Conservation (phyloP, 805 yeast genomes). For the Candida odintsovae region DNA sequence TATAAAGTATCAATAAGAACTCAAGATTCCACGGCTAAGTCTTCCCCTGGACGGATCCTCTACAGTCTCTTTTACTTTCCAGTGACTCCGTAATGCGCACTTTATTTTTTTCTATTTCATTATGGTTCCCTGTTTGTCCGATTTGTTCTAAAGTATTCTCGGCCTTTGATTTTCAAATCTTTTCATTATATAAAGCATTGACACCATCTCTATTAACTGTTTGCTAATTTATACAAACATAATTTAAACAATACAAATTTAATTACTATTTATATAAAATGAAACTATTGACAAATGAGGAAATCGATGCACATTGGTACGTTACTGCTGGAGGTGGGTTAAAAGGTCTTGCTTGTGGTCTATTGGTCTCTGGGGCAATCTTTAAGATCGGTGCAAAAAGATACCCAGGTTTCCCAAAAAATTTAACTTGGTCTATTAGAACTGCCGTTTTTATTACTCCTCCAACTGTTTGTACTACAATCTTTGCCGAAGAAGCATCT, state of each 20-base stretch:
- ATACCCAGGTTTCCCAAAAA: constrained; percentile 37
- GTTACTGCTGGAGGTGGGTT: constrained; percentile 55
- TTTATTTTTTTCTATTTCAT: too few relatives aligned
- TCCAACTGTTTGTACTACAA: constrained; percentile 53
- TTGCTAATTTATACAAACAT: too few relatives aligned
- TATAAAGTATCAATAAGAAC: too few relatives aligned
- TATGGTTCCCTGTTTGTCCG: too few relatives aligned
- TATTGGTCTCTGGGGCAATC: constrained; percentile 47
- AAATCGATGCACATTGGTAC: constrained; percentile 57
- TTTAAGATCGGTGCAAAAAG: constrained; percentile 44
- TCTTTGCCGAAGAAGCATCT: constrained; percentile 69
- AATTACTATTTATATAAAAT: constrained; percentile 28
- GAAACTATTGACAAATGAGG: constrained; percentile 66
- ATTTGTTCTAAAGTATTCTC: too few relatives aligned
- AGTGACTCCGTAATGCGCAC: too few relatives aligned
- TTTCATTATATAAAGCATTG: not conserved
- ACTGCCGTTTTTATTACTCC: constrained; percentile 69
- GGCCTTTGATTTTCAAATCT: constrained; percentile 1
- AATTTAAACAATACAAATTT: not conserved
- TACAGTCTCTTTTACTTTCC: too few relatives aligned
- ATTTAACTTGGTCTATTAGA: constrained; percentile 48
- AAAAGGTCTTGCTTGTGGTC: constrained; percentile 55
- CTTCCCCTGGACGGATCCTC: too few relatives aligned
- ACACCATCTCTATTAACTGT: too few relatives aligned
- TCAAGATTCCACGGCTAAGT: too few relatives aligned